These are phyloP conservation scores for Neurospora sp. DNA, from an alignment of 495 filamentous ascomycete species.

Conservation along the genomic window DNA sequence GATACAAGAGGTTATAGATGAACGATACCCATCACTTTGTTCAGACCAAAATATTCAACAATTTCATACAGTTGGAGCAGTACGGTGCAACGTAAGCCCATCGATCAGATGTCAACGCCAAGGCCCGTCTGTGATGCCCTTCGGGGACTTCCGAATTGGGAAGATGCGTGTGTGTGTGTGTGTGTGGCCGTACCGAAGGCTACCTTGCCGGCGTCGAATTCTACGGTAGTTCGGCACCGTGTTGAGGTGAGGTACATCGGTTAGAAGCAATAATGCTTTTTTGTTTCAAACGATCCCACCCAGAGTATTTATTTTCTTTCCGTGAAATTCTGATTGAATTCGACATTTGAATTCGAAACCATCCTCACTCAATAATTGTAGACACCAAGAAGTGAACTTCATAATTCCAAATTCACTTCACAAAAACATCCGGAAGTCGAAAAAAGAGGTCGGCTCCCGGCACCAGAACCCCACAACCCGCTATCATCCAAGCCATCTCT, in stretches of 20 bases:
- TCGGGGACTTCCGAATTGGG: background rate
- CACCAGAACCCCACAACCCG: background rate
- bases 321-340: no score
- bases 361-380: no score
- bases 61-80: background rate
- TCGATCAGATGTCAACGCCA: background rate
- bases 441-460: background rate
- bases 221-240: background rate
- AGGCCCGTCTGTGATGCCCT: background rate
- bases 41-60: background rate
- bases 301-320: no score
- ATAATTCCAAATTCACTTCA: background rate
- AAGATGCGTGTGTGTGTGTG: background rate
- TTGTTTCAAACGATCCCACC: background rate
- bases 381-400: no score
- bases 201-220: background rate
- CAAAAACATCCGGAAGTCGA: background rate
- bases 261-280: background rate
- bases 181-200: background rate
- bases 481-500: background rate
- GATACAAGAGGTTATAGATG: background rate
- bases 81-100: background rate
- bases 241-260: background rate
- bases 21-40: background rate
- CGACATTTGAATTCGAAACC: no score